Evolutionary conservation across 1,284 basidiomycete species (phyloP).

Genomic region (Exobasidium rhododendri): DNA sequence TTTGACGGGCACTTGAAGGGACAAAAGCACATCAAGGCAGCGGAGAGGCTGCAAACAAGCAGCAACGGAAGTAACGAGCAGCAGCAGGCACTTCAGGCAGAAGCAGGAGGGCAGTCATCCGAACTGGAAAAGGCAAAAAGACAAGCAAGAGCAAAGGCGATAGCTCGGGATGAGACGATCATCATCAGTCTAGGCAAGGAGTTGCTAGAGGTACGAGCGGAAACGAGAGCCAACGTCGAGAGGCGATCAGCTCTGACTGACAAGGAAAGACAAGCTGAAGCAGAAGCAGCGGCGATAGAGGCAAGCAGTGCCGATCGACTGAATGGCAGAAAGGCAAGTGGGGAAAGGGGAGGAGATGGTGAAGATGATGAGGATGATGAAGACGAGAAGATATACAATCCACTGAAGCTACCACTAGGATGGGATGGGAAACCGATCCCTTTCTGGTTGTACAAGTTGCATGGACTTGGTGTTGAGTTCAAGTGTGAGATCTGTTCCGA

Average conservation of each 20-base stretch:
- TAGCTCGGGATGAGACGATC: constrained; percentile 41
- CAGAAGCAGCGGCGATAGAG: constrained; percentile 66
- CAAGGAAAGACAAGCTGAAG: constrained; percentile 88
- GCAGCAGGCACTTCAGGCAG: neutral
- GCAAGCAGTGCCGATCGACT: constrained; percentile 56
- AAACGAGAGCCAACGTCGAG: constrained; percentile 90
- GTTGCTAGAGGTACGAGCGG: constrained; percentile 26
- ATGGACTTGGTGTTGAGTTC: constrained; percentile 95
- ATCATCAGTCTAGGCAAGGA: constrained; percentile 25
- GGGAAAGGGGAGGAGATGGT: constrained; percentile 36
- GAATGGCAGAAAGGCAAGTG: constrained; percentile 18
- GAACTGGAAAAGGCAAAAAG: constrained; percentile 26
- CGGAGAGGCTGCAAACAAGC: constrained; percentile 66
- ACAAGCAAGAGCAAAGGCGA: constrained; percentile 26
- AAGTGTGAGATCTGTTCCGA: constrained; percentile 92
- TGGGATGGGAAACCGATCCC: constrained; percentile 99
- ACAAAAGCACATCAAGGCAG: constrained; percentile 89
- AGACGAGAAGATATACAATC: constrained; percentile 82
- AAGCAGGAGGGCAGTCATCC: neutral
- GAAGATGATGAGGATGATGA: constrained; percentile 57
- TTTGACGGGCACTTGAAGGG: constrained; percentile 93
- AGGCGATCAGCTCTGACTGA: constrained; percentile 92
- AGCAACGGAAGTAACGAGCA: neutral
- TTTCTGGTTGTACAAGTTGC: constrained; percentile 97
- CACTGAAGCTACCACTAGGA: constrained; percentile 90